A percentile compares a stretch with the other conserved stretches of the same genome.
Evolutionary conservation across 768 basidiomycete genomes (phyloP).

Genomic region (Hemileccinum impolitum): DNA sequence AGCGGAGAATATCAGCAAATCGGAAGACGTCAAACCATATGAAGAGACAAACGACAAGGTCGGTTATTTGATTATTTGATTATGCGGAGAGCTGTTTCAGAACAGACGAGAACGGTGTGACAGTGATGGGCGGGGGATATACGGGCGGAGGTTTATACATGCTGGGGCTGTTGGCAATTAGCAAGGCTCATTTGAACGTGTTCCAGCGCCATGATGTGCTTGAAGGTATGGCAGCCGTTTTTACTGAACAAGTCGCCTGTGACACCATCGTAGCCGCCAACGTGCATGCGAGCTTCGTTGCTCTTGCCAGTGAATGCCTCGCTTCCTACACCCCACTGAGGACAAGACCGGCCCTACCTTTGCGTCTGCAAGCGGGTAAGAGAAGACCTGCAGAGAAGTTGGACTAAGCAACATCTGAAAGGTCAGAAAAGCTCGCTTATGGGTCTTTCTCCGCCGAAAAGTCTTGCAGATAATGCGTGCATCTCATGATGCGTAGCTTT

Average conservation of each 20-base stretch:
- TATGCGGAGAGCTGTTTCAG: too few species aligned
- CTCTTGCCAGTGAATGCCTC: conserved; percentile 62
- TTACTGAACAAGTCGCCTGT: conserved; percentile 41
- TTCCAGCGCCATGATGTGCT: too few species aligned
- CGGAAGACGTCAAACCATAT: conserved; percentile 77
- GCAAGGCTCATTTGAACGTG: conserved; percentile 81
- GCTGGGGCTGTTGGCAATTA: too few species aligned
- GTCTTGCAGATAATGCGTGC: too few species aligned
- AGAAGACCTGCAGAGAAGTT: conserved; percentile 61
- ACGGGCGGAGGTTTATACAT: background rate
- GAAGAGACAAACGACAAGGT: conserved; percentile 63
- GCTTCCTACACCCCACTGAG: conserved; percentile 64
- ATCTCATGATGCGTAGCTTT: too few species aligned
- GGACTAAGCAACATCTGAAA: too few species aligned
- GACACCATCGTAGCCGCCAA: conserved; percentile 44
- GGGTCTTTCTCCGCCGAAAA: too few species aligned
- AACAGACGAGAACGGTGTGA: conserved; percentile 31
- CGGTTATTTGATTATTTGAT: too few species aligned
- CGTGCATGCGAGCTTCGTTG: conserved; percentile 52
- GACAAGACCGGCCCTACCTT: conserved; percentile 29
- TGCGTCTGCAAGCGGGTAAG: conserved; percentile 38
- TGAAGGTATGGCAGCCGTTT: conserved; percentile 38
- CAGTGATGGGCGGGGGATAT: background rate
- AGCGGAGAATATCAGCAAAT: conserved; percentile 67
- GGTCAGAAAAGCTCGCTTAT: too few species aligned